A percentile compares a stretch with the other conserved stretches of the same genome.
Conservation (phyloP, 495 filamentous ascomycete genomes). For the Rhypophila decipiens region DNA sequence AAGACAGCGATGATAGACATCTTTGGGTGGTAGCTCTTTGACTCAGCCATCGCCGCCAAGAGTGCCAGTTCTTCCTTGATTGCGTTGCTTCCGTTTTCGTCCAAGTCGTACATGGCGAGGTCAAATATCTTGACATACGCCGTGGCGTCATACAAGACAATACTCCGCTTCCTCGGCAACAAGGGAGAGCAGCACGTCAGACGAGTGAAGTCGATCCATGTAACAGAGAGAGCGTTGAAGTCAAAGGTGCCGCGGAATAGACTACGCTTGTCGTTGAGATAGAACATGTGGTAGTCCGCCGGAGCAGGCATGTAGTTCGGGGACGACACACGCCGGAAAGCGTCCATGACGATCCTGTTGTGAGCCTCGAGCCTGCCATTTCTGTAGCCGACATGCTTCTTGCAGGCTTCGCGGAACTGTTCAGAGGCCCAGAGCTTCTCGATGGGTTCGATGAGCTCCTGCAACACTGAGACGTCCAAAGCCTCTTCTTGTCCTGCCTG, state of each 20-base stretch:
- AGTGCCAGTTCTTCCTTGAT: neutral
- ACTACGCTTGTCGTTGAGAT: neutral
- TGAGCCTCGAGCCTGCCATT: neutral
- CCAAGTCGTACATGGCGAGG: constrained; percentile 1
- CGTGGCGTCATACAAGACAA: neutral
- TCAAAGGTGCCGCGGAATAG: constrained; percentile 2
- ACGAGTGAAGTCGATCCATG: neutral
- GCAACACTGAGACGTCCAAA: too few relatives aligned
- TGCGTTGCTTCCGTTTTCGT: neutral
- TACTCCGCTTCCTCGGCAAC: neutral
- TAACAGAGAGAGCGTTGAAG: constrained; percentile 5
- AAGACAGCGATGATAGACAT: constrained; percentile 1
- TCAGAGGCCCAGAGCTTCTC: neutral
- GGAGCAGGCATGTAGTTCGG: constrained; percentile 4
- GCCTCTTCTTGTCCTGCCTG: too few relatives aligned
- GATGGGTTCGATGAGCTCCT: neutral
- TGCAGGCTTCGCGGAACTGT: neutral
- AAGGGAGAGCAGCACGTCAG: neutral
- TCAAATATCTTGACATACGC: constrained; percentile 1
- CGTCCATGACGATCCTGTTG: constrained; percentile 2
- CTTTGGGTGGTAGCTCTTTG: neutral
- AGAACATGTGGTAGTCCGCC: constrained; percentile 8
- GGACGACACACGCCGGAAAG: constrained; percentile 1
- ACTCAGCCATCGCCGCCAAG: neutral
- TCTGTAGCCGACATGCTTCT: neutral